Percentiles rank a stretch among this genome's conserved stretches.
These are phyloP conservation scores for Blastocystis sp. DNA, from an alignment of 352 stramenopile species.

Conservation along the genomic window DNA sequence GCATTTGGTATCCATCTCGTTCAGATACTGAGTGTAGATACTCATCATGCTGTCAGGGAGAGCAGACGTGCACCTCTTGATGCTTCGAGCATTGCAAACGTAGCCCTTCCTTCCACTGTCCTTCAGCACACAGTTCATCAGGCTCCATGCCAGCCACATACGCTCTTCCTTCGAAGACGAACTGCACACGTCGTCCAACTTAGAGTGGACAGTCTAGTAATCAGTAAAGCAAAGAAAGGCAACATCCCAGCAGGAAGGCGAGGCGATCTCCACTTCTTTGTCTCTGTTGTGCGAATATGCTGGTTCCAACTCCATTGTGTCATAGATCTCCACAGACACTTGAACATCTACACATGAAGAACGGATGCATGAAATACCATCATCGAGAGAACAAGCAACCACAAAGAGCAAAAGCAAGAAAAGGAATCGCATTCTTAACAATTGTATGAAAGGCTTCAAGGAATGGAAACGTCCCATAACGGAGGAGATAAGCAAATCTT, in stretches of 20 bases:
- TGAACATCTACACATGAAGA: neutral
- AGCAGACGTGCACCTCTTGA: neutral
- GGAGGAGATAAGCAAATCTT: no score
- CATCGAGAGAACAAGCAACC: neutral
- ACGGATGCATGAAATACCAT: neutral
- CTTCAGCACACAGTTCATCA: conserved; percentile 45
- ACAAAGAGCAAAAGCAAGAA: neutral
- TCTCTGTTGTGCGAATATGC: neutral
- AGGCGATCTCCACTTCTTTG: neutral
- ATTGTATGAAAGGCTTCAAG: neutral
- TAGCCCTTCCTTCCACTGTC: conserved; percentile 29
- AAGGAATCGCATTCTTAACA: neutral
- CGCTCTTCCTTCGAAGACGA: neutral
- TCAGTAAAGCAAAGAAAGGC: neutral
- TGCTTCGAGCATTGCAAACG: conserved; percentile 5
- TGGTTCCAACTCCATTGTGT: neutral
- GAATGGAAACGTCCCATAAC: no score
- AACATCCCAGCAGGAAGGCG: conserved; percentile 54
- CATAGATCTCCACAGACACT: neutral
- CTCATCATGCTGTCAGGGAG: neutral
- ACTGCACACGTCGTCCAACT: neutral
- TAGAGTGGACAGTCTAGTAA: neutral
- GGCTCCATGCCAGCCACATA: conserved; percentile 11
- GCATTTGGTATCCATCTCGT: neutral
- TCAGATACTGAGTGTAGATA: conserved; percentile 42